Base-by-base conservation (phyloP, 139 green algal genomes). In the Zygnema circumcarinatum region DNA sequence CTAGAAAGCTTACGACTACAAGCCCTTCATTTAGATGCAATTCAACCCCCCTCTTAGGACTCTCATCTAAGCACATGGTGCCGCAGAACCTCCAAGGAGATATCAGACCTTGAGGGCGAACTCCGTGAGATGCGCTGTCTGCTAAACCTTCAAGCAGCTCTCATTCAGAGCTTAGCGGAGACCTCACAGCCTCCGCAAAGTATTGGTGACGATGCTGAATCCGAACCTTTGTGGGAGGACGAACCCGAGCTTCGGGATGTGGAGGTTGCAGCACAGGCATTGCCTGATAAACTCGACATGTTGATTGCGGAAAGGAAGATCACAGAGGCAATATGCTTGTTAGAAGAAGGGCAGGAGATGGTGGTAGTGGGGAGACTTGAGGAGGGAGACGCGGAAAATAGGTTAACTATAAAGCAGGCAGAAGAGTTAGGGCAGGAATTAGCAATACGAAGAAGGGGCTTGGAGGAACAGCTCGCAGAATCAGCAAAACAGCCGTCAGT, bases 21-120 rank as follows among this genome's bases (percentile, higher is more conserved):
- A n/a, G n/a, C n/a, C n/a, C n/a, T n/a, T n/a, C n/a, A n/a, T n/a
- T n/a, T n/a, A n/a, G n/a, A n/a, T n/a, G n/a, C n/a, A n/a, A n/a
- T n/a, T n/a, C n/a, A n/a, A n/a, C n/a, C n/a, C n/a, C n/a, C n/a
- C n/a, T n/a, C n/a, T n/a, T n/a, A n/a, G n/a, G n/a, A n/a, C n/a
- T n/a, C n/a, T n/a, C n/a, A n/a, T n/a, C n/a, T n/a, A n/a, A n/a
- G n/a, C n/a, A n/a, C n/a, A n/a, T n/a, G n/a, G n/a, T n/a, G n/a
- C n/a, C n/a, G n/a, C 81, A 87, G 76, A 68, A 90, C 85, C 76
- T 90, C 85, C 31, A 78, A 79, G 75, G 76, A 87, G 47, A 90
- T 90, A 22, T 41, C 47, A 33, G 75, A 86, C 32, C 85, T 90
- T 41, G 85, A 90, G 2, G 76, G 33, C 2, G 41, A 90, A 79